A percentile compares a stretch with the other conserved stretches of the same genome.
These are phyloP conservation scores for Microbotryum intermedium DNA, from an alignment of 1,284 basidiomycete genomes.

Conservation along the genomic window DNA sequence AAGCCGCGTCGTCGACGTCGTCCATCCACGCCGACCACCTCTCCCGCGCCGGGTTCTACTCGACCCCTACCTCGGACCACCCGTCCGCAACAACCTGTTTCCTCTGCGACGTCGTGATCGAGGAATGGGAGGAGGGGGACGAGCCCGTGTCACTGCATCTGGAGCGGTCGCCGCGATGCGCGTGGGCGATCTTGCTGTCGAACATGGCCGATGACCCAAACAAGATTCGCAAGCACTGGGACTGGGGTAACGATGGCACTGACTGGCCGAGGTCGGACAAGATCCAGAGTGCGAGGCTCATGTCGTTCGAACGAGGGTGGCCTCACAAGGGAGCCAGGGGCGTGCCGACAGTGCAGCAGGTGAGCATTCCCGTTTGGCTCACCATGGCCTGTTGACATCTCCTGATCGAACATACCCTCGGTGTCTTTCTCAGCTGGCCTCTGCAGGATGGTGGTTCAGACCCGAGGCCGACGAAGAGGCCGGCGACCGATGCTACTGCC, in stretches of 20 bases:
- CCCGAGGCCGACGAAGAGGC: constrained; percentile 7
- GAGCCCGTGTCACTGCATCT: constrained; percentile 11
- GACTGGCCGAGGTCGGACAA: constrained; percentile 3
- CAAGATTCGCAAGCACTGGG: constrained; percentile 3
- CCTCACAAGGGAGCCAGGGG: constrained; percentile 16
- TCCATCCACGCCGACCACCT: constrained; percentile 23
- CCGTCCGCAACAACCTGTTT: constrained; percentile 23
- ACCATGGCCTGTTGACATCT: background rate
- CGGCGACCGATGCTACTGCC: constrained; percentile 12
- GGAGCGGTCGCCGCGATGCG: constrained; percentile 6
- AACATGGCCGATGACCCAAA: background rate
- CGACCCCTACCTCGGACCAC: constrained; percentile 11
- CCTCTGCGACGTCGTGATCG: constrained; percentile 13
- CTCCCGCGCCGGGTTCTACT: constrained; percentile 19
- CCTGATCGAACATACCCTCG: background rate
- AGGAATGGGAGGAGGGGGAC: constrained; percentile 21
- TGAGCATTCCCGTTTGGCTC: background rate
- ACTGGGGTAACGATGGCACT: constrained; percentile 6
- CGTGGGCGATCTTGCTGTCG: background rate
- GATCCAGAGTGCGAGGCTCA: constrained; percentile 5
- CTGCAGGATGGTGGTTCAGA: constrained; percentile 20
- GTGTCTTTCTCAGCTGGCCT: constrained; percentile 11
- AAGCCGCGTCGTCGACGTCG: background rate
- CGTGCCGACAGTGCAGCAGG: constrained; percentile 15
- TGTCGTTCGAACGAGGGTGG: constrained; percentile 18